Conservation (phyloP, 2,329 filamentous ascomycete species). For the Cladosporium velox region DNA sequence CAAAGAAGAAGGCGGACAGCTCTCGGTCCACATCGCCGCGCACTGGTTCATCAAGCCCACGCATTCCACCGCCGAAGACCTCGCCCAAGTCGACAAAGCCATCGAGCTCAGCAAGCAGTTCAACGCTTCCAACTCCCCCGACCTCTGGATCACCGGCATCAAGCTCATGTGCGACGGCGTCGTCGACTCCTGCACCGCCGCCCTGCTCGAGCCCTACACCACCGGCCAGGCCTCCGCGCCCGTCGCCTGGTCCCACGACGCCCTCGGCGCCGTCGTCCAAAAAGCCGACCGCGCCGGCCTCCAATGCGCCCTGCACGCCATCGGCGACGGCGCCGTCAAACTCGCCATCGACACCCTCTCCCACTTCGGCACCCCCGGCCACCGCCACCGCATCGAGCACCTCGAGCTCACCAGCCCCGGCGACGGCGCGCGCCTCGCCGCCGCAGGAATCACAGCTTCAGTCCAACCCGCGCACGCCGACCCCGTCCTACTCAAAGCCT, state of each 20-base stretch:
- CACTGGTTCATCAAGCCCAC: conserved; percentile 59
- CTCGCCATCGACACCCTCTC: conserved; percentile 61
- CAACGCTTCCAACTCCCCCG: conserved; percentile 48
- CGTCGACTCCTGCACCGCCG: conserved; percentile 66
- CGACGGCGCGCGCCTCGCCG: conserved; percentile 59
- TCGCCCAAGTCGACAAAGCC: conserved; percentile 55
- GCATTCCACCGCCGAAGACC: conserved; percentile 46
- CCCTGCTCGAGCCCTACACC: conserved; percentile 60
- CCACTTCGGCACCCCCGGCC: conserved; percentile 42
- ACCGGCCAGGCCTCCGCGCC: conserved; percentile 46
- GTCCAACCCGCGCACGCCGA: conserved; percentile 95
- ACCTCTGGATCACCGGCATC: conserved; percentile 59
- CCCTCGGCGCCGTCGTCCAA: conserved; percentile 56
- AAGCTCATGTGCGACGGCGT: conserved; percentile 68
- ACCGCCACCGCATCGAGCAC: conserved; percentile 65
- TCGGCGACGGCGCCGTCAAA: conserved; percentile 61
- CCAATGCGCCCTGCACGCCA: conserved; percentile 66
- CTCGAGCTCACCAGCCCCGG: conserved; percentile 59
- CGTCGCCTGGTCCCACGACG: conserved; percentile 57
- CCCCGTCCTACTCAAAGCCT: conserved; percentile 63
- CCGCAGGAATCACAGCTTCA: conserved; percentile 72
- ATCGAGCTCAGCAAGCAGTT: conserved; percentile 51
- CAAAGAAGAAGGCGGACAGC: conserved; percentile 31
- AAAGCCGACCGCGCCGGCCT: conserved; percentile 57
- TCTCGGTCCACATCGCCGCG: conserved; percentile 55